A percentile compares a stretch with the other conserved stretches of the same genome.
These are phyloP conservation scores for Monosporascus sp. DNA, from an alignment of 2,329 filamentous ascomycete species.

Conservation along the genomic window DNA sequence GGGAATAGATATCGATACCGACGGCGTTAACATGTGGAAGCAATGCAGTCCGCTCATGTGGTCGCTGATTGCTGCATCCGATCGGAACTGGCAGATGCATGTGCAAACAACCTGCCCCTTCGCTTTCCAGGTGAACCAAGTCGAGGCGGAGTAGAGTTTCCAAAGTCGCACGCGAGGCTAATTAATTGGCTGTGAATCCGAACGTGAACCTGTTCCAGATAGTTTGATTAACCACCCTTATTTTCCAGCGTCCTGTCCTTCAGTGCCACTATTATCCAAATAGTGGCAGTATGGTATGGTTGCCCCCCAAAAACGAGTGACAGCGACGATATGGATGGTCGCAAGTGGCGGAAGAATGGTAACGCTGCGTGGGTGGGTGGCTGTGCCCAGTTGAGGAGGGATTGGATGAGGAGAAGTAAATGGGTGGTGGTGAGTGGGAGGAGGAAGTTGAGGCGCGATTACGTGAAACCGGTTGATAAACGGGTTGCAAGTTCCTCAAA, in stretches of 20 bases:
- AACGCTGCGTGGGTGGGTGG: too few species aligned
- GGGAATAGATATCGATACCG: constrained; percentile 4
- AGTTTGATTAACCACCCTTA: too few species aligned
- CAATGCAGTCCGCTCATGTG: neutral
- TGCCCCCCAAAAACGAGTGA: too few species aligned
- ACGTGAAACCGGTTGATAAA: too few species aligned
- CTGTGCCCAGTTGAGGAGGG: too few species aligned
- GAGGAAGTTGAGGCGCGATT: too few species aligned
- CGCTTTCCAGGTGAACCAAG: neutral
- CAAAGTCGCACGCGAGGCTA: neutral
- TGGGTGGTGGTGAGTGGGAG: too few species aligned
- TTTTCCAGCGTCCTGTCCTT: neutral
- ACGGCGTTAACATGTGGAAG: constrained; percentile 20
- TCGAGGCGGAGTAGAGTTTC: neutral
- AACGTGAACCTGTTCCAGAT: neutral
- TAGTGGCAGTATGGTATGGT: neutral
- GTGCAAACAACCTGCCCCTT: neutral
- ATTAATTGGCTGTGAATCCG: neutral
- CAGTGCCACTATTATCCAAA: neutral
- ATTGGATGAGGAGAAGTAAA: too few species aligned
- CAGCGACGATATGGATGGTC: too few species aligned
- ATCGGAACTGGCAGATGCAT: neutral
- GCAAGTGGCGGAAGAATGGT: too few species aligned
- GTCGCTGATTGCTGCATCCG: neutral
- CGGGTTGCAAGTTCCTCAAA: too few species aligned